Evolutionary conservation across 495 filamentous ascomycete genomes (phyloP).

Genomic region (Xylaria intraflava): DNA sequence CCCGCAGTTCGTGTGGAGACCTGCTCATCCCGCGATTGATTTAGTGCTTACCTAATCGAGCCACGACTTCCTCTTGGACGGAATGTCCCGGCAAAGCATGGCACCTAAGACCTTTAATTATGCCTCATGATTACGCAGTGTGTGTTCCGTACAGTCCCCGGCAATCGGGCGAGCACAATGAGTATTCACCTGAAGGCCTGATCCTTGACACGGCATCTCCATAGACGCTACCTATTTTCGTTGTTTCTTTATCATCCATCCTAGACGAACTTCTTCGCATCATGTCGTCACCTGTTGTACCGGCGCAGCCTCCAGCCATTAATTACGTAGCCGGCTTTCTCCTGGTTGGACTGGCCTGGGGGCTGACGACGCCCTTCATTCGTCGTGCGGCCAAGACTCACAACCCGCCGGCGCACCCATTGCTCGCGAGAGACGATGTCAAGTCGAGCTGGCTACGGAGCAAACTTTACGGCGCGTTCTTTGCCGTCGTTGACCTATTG

Average conservation of each 20-base stretch:
- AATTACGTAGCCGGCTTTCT: slow-evolving; percentile 85
- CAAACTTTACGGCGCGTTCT: slow-evolving; percentile 52
- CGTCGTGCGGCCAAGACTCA: slow-evolving; percentile 57
- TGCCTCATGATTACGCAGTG: too few species aligned
- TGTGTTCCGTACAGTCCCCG: too few species aligned
- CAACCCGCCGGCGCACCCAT: slow-evolving; percentile 45
- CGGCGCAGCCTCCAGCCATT: slow-evolving; percentile 52
- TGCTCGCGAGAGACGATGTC: slow-evolving; percentile 35
- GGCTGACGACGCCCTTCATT: slow-evolving; percentile 67
- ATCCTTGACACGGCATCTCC: too few species aligned
- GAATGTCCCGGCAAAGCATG: too few species aligned
- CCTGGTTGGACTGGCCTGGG: slow-evolving; percentile 86
- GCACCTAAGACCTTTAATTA: too few species aligned
- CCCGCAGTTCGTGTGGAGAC: too few species aligned
- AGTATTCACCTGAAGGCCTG: too few species aligned
- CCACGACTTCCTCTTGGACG: too few species aligned
- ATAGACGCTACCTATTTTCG: background rate
- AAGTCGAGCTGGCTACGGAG: slow-evolving; percentile 45
- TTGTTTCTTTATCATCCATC: background rate
- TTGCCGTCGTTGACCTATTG: slow-evolving; percentile 71
- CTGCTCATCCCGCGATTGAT: too few species aligned
- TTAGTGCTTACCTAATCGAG: too few species aligned
- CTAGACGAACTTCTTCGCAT: background rate
- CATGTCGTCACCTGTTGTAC: slow-evolving; percentile 19
- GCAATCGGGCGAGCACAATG: too few species aligned